Evolutionary conservation across 78 protist species (phyloP), one percentile per base, ranked within the genome.

Genomic region (Dictyostelium brefeldianum): DNA sequence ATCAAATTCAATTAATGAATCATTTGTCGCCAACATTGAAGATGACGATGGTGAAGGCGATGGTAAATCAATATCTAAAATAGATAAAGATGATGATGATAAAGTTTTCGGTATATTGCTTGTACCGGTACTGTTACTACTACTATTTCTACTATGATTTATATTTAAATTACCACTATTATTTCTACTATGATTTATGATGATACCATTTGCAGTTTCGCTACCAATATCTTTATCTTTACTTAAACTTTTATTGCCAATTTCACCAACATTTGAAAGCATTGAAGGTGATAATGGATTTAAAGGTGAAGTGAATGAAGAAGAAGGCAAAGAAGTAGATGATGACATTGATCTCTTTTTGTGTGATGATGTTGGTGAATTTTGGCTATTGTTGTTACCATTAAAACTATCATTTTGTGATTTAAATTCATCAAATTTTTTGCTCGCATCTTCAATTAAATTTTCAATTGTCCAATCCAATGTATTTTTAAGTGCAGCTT

Each of bases 391-490:
- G 43, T 36, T 3, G 43, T 36, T 36, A 36, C 43, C 2, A 54
- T 57, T 80, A 9, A 18, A 47, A 14, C 18, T 9, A 7, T 81
- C 78, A 83, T 59, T 29, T 10, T 59, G n/a, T 57, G 17, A 27
- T 80, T 70, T 83, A 3, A 27, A 54, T 20, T 41, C n/a, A 3
- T 83, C 90, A 83, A 83, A 83, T 18, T 29, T 27, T 71, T 81
- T 83, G 7, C 80, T 36, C 10, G 90, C 90, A 53, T 83, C 73
- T 18, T 12, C 20, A 1, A 83, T 18, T 36, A 83, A 36, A 65
- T 43, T 57, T 11, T 83, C 57, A 20, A 83, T 83, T 0, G 71
- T 59, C 90, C 90, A 83, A 29, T 65, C 79, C 12, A 62, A 83
- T 2, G 73, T 22, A 17, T 65, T 27, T 70, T 43, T 27, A 11